Percentiles rank a stretch among this genome's conserved stretches.
These are phyloP conservation scores for Setaria viridis DNA, from an alignment of 202 grass and related monocot genomes.

Conservation along the genomic window DNA sequence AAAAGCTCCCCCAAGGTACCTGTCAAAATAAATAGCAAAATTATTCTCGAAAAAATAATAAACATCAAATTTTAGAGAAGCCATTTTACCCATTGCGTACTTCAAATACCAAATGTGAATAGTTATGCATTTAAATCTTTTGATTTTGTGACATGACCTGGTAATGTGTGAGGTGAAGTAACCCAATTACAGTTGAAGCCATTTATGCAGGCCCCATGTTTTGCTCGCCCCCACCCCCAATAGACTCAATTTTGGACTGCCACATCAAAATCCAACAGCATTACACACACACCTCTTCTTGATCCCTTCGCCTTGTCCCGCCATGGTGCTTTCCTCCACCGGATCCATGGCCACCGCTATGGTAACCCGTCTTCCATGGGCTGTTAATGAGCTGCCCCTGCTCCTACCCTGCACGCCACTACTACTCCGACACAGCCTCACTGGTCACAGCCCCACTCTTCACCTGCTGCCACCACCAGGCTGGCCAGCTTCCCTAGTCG, in stretches of 20 bases:
- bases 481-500: not conserved
- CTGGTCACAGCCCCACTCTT: not conserved
- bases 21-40: slow-evolving; percentile 40
- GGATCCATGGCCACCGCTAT: not conserved
- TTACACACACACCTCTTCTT: not conserved
- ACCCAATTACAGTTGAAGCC: not conserved
- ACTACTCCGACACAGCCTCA: not conserved
- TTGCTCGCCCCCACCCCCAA: not conserved
- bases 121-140: not conserved
- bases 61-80: not conserved
- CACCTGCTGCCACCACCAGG: not conserved
- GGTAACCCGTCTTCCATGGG: not conserved
- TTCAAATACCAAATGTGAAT: not conserved
- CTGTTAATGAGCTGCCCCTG: not conserved
- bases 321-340: not conserved
- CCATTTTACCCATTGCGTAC: not conserved
- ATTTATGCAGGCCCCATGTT: not conserved
- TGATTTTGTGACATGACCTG: not conserved
- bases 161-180: not conserved
- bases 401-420: not conserved
- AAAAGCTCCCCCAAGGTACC: slow-evolving; percentile 95
- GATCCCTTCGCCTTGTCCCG: not conserved
- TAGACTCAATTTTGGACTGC: not conserved
- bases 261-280: not conserved
- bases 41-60: not conserved